Conservation (phyloP, 23 red algal genomes). For the Chondrus crispus region DNA sequence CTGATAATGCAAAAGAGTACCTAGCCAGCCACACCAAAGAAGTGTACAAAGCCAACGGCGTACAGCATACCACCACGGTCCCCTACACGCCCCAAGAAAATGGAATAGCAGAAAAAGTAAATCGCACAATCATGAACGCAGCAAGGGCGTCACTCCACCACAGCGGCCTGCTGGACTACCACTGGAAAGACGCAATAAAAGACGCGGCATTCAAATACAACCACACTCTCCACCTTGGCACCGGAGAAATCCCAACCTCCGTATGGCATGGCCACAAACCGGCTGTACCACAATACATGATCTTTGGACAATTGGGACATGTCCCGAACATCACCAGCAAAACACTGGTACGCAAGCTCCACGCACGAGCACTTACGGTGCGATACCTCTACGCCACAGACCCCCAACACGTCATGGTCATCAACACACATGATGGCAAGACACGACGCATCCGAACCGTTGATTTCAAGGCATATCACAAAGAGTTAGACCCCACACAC, state of each 20-base stretch:
- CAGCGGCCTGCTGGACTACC: not conserved
- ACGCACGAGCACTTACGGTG: not conserved
- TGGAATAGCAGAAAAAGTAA: not conserved
- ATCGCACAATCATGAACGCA: not conserved
- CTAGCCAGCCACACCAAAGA: not conserved
- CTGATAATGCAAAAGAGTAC: not conserved
- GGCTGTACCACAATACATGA: not conserved
- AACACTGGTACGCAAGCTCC: not conserved
- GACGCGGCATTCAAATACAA: not conserved
- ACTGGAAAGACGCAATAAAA: not conserved
- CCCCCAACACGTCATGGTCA: not conserved
- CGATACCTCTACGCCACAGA: not conserved
- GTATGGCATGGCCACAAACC: not conserved
- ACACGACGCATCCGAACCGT: not conserved
- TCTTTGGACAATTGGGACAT: not conserved
- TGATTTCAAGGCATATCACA: slow-evolving; percentile 16
- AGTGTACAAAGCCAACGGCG: not conserved
- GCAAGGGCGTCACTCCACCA: not conserved
- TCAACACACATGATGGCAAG: not conserved
- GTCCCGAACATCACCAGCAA: not conserved
- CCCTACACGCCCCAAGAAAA: not conserved
- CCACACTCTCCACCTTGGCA: too few species aligned
- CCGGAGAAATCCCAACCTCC: not conserved
- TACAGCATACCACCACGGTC: not conserved
- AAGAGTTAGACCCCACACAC: not conserved